A percentile compares a stretch with the other conserved stretches of the same genome.
Conservation (phyloP, 129 eudicot species). For the Artemisia tridentata region DNA sequence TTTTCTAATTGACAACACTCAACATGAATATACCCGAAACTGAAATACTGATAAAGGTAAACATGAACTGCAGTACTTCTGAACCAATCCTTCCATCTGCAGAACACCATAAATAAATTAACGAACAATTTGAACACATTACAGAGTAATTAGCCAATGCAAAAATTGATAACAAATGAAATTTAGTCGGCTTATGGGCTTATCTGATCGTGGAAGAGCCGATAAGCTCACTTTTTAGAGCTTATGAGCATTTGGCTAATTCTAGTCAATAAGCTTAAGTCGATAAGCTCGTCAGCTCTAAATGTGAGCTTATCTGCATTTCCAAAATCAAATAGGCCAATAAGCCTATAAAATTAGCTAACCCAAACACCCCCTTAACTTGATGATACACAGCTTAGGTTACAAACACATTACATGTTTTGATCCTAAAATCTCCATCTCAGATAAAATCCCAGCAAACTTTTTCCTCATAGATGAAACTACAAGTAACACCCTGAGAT, state of each 20-base stretch:
- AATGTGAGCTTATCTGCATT: too few relatives aligned
- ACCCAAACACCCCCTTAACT: not conserved
- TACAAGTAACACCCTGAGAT: slow-evolving; percentile 68
- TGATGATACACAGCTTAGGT: too few relatives aligned
- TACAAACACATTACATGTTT: slow-evolving; percentile 59
- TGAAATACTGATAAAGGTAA: slow-evolving; percentile 58
- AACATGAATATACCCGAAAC: slow-evolving; percentile 48
- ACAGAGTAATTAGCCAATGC: not conserved
- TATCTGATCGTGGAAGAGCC: too few relatives aligned
- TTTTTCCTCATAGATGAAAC: slow-evolving; percentile 65
- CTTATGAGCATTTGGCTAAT: too few relatives aligned
- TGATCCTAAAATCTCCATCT: slow-evolving; percentile 79
- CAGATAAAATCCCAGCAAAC: slow-evolving; percentile 65
- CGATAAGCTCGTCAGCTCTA: too few relatives aligned
- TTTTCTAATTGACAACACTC: slow-evolving; percentile 11
- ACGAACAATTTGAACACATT: not conserved
- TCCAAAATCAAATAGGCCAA: too few relatives aligned
- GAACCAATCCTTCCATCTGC: slow-evolving; percentile 81
- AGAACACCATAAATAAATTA: slow-evolving; percentile 35
- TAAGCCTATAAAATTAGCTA: too few relatives aligned
- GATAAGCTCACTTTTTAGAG: too few relatives aligned
- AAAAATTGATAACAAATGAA: not conserved
- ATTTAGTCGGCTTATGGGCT: too few relatives aligned
- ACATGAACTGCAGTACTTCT: slow-evolving; percentile 58
- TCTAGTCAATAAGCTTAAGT: too few relatives aligned